Evolutionary conservation across 2,329 filamentous ascomycete genomes (phyloP), one percentile per base, ranked within the genome.

Genomic region (Penicillium sp.): DNA sequence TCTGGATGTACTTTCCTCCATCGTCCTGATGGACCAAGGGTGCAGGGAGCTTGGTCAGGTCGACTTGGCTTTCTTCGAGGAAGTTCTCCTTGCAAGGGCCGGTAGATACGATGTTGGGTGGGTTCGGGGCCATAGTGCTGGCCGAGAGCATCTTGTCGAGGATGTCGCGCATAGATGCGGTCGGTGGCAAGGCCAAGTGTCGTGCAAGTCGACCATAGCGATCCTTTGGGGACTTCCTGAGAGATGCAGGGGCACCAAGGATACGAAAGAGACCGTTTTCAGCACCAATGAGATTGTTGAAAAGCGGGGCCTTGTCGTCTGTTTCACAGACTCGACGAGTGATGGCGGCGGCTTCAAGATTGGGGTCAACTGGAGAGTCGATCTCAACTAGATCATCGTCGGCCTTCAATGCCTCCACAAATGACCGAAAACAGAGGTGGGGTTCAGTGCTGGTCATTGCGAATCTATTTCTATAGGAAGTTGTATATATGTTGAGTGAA

Each of bases 1-100:
- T 82, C 56, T 81, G 78, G 22, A 82, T 64, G 53, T 82, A 82
- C 50, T 77, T 78, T 0, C 80, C 80, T 0, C 80, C 79, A 53
- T 82, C 80, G 0, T 65, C 61, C 55, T 76, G 53, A 61, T 82
- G 77, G 0, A 81, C 65, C 12, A 73, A 47, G 0, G 79, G 80
- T 0, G 69, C 70, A 0, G 80, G 78, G 0, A 81, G 65, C 12
- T 61, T 63, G 0, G 65, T 73, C 0, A 82, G 69, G 61, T 80
- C 77, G 46, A 82, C 70, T 14, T 79, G 65, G 16, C 71, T 69
- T 0, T 65, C 70, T 0, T 65, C 59, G 1, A 81, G 54, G 11
- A 62, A 68, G 55, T 75, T 68, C 61, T 80, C 73, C 62, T 81
- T 81, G 63, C 72, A 77, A 0, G 77, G 70, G 0, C 77, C 78